phyloP scores from a whole-genome alignment of 192 early-diverging fungal species.

The Coemansia sp. region DNA sequence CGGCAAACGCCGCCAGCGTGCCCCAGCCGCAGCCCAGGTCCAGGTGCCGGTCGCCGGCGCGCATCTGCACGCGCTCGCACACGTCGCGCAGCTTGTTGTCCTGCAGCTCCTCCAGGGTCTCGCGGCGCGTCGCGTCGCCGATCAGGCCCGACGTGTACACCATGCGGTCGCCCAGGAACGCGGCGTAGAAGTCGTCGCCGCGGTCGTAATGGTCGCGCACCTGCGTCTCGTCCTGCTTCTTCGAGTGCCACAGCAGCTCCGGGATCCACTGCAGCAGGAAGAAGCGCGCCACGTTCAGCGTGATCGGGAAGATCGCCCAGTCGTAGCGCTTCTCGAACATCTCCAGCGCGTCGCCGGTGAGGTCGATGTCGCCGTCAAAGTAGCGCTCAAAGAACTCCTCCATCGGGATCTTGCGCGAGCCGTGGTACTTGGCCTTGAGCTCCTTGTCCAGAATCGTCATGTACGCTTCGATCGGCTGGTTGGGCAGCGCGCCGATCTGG shows the following conservation, averaged over 20 bases:
- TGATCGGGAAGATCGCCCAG: conserved; percentile 88
- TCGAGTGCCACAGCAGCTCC: conserved; percentile 93
- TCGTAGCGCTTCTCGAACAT: conserved; percentile 90
- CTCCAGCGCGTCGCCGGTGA: conserved; percentile 81
- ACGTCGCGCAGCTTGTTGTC: conserved; percentile 94
- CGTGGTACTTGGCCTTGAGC: conserved; percentile 69
- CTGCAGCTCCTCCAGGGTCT: conserved; percentile 92
- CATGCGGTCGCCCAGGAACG: conserved; percentile 92
- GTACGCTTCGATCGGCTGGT: conserved; percentile 80
- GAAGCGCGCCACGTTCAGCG: conserved; percentile 80
- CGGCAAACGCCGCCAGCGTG: conserved; percentile 81
- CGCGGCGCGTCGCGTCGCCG: conserved; percentile 63
- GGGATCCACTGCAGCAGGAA: conserved; percentile 96
- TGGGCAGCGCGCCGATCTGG: conserved; percentile 70
- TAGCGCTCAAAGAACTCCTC: conserved; percentile 96
- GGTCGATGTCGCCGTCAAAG: conserved; percentile 93
- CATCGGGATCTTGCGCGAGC: conserved; percentile 89
- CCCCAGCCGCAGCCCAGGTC: conserved; percentile 99
- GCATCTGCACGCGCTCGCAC: conserved; percentile 78
- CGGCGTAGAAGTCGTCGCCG: conserved; percentile 96
- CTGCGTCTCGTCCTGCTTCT: conserved; percentile 96
- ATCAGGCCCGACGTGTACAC: conserved; percentile 95
- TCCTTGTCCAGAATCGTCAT: conserved; percentile 80
- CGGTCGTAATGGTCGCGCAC: conserved; percentile 98
- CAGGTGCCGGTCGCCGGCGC: conserved; percentile 82